Base-by-base conservation (phyloP, 306 rosid genomes). In the Hippophae rhamnoides region DNA sequence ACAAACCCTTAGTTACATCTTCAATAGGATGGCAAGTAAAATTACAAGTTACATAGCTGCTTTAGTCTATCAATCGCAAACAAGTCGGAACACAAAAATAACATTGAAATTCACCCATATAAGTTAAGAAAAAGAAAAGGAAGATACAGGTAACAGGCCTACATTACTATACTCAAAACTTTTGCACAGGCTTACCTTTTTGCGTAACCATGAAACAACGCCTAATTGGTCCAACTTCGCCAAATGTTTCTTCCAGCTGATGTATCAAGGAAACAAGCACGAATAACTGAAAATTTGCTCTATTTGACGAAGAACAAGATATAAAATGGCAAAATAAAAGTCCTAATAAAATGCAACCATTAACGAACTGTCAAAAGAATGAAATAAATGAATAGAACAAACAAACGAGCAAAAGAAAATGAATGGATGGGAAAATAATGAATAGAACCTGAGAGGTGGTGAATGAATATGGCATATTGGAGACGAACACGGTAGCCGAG, bases 211-310 rank as follows among this genome's bases (percentile, higher is more conserved):
- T 73, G 81, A 88, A 92, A 64, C 95, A 81, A 43, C 96, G 86
- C 73, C 96, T 72, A 54, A 88, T 72, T 27, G 96, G 99, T 60
- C 99, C 99, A 41, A 85, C 86, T 53, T 85, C 96, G 54, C 89
- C 74, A 77, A 88, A 88, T 0, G 87, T 69, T 75, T 87, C 93
- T 63, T 87, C 98, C 60, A 87, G 81, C 98, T 90, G 83, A 71
- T 42, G 25, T 41, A 45, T 50, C 55, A 4, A 52, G 38, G 11
- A 23, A 50, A 38, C 13, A 3, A 0, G 41, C 71, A 61, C 48
- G 54, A 9, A 44, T 43, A 57, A 13, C 40, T 5, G 57, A 0
- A 63, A 69, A 42, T 52, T 6, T 4, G 27, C 31, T 56, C 43
- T 9, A 41, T 54, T 52, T 43, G 7, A 46, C 27, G 14, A 54